These are phyloP conservation scores for Paspalum vaginatum DNA, from an alignment of 176 grass and related monocot species.

Conservation along the genomic window DNA sequence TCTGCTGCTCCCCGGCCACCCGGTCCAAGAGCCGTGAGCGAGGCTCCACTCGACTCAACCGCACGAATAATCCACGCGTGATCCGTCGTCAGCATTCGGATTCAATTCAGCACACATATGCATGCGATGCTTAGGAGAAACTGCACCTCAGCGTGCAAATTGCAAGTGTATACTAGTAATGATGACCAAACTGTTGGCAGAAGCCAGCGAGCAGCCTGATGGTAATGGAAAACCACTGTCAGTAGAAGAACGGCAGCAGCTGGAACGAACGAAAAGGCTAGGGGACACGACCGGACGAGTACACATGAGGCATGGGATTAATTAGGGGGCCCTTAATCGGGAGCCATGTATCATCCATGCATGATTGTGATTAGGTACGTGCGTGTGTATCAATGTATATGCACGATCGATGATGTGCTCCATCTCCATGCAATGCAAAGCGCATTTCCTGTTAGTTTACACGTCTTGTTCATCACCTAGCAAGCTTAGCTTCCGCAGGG, in stretches of 20 bases:
- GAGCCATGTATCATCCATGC: neutral
- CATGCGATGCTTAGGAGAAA: neutral
- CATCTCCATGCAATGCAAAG: neutral
- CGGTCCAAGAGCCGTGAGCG: neutral
- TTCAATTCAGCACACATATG: neutral
- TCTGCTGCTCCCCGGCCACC: too few species aligned
- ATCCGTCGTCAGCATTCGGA: too few species aligned
- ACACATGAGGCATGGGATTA: neutral
- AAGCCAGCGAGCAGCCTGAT: neutral
- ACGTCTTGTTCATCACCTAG: conserved; percentile 29
- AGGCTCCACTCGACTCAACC: neutral
- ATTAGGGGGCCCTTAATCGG: too few species aligned
- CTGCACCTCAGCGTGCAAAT: neutral
- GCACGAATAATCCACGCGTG: too few species aligned
- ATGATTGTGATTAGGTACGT: conserved; percentile 21
- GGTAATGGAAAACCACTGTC: neutral
- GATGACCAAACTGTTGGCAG: neutral
- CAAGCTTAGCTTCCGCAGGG: neutral
- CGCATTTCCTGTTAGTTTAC: conserved; percentile 16
- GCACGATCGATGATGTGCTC: neutral
- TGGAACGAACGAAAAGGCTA: neutral
- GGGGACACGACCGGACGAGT: neutral
- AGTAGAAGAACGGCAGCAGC: neutral
- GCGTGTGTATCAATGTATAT: neutral
- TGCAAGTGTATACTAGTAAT: neutral